These are phyloP conservation scores for Luzula sylvatica DNA, from an alignment of 176 grass and related monocot genomes.

Conservation along the genomic window DNA sequence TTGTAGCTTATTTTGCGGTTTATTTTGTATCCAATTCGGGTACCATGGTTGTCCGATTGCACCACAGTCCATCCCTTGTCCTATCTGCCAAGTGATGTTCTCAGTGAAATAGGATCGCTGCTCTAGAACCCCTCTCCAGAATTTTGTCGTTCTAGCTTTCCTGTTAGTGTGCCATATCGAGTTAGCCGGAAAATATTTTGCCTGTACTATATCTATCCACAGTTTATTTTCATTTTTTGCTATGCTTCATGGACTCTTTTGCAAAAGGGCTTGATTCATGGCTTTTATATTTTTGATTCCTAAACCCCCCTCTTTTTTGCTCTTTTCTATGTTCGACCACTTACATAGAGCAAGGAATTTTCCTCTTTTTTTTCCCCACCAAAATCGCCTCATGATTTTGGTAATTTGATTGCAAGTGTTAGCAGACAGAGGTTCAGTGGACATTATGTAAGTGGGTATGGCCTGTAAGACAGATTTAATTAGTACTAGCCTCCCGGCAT, in stretches of 20 bases:
- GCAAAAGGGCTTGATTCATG: not conserved
- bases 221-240: not conserved
- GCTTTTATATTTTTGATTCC: not conserved
- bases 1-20: not conserved
- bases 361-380: too few relatives aligned
- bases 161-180: not conserved
- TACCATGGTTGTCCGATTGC: not conserved
- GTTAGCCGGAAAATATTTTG: not conserved
- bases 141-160: not conserved
- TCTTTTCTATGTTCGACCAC: not conserved
- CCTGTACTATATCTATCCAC: not conserved
- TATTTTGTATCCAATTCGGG: not conserved
- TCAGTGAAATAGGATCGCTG: not conserved
- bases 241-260: not conserved
- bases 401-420: not conserved
- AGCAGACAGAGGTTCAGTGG: not conserved
- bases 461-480: not conserved
- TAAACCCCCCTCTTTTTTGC: not conserved
- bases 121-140: not conserved
- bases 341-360: not conserved
- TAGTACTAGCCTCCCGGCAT: not conserved
- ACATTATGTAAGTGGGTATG: not conserved
- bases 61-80: not conserved
- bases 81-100: not conserved
- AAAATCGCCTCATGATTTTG: not conserved